A percentile compares a stretch with the other conserved stretches of the same genome.
Conservation (phyloP, 345 rosid genomes). For the Salix viminalis region DNA sequence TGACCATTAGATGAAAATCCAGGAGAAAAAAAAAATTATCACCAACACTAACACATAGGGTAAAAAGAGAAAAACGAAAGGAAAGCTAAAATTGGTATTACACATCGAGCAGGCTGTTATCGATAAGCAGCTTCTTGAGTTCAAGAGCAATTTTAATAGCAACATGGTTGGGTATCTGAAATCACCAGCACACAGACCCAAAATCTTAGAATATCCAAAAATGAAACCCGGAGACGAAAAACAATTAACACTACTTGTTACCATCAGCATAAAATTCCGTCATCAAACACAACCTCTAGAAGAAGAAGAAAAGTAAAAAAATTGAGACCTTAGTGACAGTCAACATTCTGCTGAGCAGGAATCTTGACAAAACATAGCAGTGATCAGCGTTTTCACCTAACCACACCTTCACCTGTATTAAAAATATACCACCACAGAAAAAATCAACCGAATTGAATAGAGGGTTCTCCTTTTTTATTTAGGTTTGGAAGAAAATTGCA, state of each 20-base stretch:
- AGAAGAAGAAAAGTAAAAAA: neutral
- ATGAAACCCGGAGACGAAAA: neutral
- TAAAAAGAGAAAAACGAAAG: neutral
- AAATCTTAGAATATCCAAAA: too few species aligned
- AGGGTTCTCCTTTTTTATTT: neutral
- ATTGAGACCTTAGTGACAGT: constrained; percentile 88
- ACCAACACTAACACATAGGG: too few species aligned
- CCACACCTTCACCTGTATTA: constrained; percentile 86
- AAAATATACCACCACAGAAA: neutral
- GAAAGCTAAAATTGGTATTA: constrained; percentile 32
- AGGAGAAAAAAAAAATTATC: neutral
- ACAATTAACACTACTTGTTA: neutral
- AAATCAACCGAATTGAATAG: neutral
- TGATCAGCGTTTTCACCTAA: constrained; percentile 94
- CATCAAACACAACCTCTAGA: too few species aligned
- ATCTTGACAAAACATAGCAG: constrained; percentile 89
- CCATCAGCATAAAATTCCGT: too few species aligned
- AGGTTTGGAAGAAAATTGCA: neutral
- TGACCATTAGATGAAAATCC: neutral
- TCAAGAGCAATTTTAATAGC: constrained; percentile 95
- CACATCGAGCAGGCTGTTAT: constrained; percentile 98
- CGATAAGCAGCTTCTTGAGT: constrained; percentile 89
- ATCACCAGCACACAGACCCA: constrained; percentile 8
- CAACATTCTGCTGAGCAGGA: constrained; percentile 88
- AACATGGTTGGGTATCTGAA: constrained; percentile 92